These are phyloP conservation scores for Favolaschia claudopus DNA, from an alignment of 768 basidiomycete genomes.

Conservation along the genomic window DNA sequence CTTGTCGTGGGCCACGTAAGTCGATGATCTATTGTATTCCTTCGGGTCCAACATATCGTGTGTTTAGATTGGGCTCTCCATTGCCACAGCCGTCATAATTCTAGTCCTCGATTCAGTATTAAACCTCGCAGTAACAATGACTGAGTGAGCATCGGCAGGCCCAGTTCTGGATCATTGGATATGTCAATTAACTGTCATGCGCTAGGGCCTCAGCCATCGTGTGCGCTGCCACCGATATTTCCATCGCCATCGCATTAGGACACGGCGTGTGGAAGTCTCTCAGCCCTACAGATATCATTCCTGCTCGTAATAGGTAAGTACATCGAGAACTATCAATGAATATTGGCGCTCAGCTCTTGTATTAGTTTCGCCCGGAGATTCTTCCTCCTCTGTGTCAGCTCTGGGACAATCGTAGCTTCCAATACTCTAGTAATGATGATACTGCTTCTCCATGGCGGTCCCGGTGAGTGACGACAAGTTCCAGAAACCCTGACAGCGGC, in stretches of 20 bases:
- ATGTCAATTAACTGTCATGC: neutral
- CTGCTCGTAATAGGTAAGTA: neutral
- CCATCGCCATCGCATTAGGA: neutral
- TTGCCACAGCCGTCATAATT: neutral
- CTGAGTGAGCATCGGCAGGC: neutral
- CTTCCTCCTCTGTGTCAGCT: conserved; percentile 2
- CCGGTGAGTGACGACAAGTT: conserved; percentile 4
- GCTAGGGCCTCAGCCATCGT: neutral
- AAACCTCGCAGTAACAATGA: neutral
- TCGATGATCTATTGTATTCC: neutral
- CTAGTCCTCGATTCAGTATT: conserved; percentile 2
- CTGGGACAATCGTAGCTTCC: conserved; percentile 5
- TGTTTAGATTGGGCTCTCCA: conserved; percentile 3
- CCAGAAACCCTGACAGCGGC: too few species aligned
- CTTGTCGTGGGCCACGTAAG: conserved; percentile 5
- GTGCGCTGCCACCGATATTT: conserved; percentile 6
- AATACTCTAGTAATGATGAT: conserved; percentile 5
- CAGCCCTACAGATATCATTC: neutral
- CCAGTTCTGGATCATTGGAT: too few species aligned
- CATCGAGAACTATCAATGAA: too few species aligned
- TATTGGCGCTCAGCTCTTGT: too few species aligned
- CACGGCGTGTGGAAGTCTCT: neutral
- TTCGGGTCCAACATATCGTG: neutral
- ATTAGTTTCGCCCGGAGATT: neutral
- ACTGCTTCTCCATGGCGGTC: neutral